Evolutionary conservation across 495 filamentous ascomycete genomes (phyloP), one percentile per base, ranked within the genome.

Genomic region (Hyaloscypha finlandica): DNA sequence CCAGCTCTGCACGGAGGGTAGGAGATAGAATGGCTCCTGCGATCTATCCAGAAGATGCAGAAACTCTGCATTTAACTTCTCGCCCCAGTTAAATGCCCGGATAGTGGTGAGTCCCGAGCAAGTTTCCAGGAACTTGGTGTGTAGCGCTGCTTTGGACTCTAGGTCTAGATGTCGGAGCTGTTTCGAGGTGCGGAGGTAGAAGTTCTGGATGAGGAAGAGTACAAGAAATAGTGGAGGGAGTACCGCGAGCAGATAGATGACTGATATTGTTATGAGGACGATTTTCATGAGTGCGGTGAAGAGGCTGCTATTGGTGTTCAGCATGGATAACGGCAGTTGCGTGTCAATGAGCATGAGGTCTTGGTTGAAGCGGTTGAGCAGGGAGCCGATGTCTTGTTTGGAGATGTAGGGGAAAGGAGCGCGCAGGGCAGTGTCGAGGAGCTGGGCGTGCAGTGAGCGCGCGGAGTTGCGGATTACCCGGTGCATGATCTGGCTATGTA

Each of bases 131-230:
- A 82, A 82, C 64, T 81, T 75, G 4, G 80, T 76, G 59, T 78
- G 79, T 0, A 84, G 68, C 1, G 77, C 77, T 4, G 77, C 75
- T 68, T 85, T 85, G 14, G 75, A 71, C 65, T 87, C 82, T 2
- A 86, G 80, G 61, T 88, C 86, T 2, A 90, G 72, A 0, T 88
- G 68, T 22, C 87, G 81, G 3, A 90, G 63, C 66, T 89, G 87
- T 8, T 83, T 80, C 0, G 83, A 86, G 1, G 83, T 85, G 14
- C 83, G 80, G 0, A 88, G 77, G 63, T 89, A 89, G 73, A 81
- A 80, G 11, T 74, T 77, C 63, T 65, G 51, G 19, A 53, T n/a
- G 22, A 53, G 19, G 1, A 9, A 52, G 59, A 62, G 52, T 9
- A 61, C 31, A 73, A 33, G 22, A 72, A 63, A 55, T n/a, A 53